phyloP scores from a whole-genome alignment of 225 moss, liverwort and hornwort genomes.

The Pseudisothecium myosuroides region DNA sequence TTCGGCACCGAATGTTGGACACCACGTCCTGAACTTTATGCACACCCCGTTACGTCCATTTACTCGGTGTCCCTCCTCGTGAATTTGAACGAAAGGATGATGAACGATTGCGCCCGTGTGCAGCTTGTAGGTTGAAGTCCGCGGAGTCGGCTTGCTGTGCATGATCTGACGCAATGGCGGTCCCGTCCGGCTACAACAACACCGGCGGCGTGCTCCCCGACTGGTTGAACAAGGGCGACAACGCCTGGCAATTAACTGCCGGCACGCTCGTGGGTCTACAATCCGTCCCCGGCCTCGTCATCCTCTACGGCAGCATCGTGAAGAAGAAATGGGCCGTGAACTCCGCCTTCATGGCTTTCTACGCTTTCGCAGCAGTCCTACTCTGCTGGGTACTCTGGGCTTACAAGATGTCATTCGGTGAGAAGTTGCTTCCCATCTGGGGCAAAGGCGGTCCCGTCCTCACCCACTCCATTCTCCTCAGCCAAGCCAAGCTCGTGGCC shows the following conservation, averaged over 20 bases:
- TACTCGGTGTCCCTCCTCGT: too few species aligned
- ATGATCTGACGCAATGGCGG: background rate
- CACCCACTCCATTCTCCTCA: background rate
- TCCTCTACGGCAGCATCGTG: conserved; percentile 50
- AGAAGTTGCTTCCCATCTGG: conserved; percentile 32
- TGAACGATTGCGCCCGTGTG: background rate
- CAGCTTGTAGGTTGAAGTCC: background rate
- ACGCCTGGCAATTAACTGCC: conserved; percentile 39
- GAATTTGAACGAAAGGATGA: background rate
- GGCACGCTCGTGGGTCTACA: conserved; percentile 42
- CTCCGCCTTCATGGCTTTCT: conserved; percentile 59
- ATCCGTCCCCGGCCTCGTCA: conserved; percentile 36
- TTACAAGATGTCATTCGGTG: conserved; percentile 55
- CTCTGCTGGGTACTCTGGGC: conserved; percentile 50
- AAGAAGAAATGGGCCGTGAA: conserved; percentile 63
- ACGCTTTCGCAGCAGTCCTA: conserved; percentile 44
- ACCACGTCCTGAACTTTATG: background rate
- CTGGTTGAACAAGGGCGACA: conserved; percentile 60
- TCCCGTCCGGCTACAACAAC: conserved; percentile 32
- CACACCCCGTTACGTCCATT: background rate
- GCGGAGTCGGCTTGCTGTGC: background rate
- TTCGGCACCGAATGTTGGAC: background rate
- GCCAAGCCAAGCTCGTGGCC: conserved; percentile 1
- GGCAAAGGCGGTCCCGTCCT: conserved; percentile 25
- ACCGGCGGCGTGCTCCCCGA: conserved; percentile 22